phyloP scores from a whole-genome alignment of 2,329 filamentous ascomycete genomes.

The Nemania serpens region DNA sequence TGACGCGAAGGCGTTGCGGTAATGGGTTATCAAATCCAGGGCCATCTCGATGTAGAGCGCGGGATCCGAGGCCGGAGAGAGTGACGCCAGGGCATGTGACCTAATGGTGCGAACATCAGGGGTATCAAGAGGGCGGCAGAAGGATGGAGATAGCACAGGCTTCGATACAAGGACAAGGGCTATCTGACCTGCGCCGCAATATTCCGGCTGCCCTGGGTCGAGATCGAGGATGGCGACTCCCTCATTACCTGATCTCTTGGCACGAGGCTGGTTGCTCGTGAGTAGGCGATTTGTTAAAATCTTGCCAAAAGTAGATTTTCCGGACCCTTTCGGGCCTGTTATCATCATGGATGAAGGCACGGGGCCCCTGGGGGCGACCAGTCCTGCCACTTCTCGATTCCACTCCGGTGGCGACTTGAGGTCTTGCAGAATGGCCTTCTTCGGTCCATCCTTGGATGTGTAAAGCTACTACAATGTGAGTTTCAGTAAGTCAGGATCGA shows the following conservation, averaged over 20 bases:
- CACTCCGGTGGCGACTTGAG: slow-evolving; percentile 62
- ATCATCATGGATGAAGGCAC: slow-evolving; percentile 57
- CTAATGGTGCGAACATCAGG: slow-evolving; percentile 53
- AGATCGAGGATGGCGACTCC: slow-evolving; percentile 70
- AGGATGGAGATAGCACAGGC: slow-evolving; percentile 69
- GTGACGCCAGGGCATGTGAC: slow-evolving; percentile 69
- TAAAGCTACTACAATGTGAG: slow-evolving; percentile 52
- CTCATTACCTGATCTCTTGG: slow-evolving; percentile 31
- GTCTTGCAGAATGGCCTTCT: slow-evolving; percentile 55
- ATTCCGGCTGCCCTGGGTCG: slow-evolving; percentile 79
- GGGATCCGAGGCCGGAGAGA: slow-evolving; percentile 68
- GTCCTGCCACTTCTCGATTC: slow-evolving; percentile 62
- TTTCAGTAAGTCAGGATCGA: slow-evolving; percentile 1
- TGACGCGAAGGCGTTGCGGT: slow-evolving; percentile 51
- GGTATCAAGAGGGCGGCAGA: slow-evolving; percentile 58
- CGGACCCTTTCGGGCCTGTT: slow-evolving; percentile 72
- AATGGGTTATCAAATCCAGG: slow-evolving; percentile 64
- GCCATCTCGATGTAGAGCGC: slow-evolving; percentile 69
- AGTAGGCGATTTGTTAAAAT: slow-evolving; percentile 69
- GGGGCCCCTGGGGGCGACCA: slow-evolving; percentile 45
- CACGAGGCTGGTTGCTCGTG: slow-evolving; percentile 47
- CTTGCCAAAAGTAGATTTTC: slow-evolving; percentile 76
- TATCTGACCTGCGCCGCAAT: slow-evolving; percentile 69
- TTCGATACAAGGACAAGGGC: slow-evolving; percentile 66
- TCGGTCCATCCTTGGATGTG: slow-evolving; percentile 57